A percentile compares a stretch with the other conserved stretches of the same genome.
Conservation (phyloP, 768 basidiomycete species). For the Boletus patriciae region DNA sequence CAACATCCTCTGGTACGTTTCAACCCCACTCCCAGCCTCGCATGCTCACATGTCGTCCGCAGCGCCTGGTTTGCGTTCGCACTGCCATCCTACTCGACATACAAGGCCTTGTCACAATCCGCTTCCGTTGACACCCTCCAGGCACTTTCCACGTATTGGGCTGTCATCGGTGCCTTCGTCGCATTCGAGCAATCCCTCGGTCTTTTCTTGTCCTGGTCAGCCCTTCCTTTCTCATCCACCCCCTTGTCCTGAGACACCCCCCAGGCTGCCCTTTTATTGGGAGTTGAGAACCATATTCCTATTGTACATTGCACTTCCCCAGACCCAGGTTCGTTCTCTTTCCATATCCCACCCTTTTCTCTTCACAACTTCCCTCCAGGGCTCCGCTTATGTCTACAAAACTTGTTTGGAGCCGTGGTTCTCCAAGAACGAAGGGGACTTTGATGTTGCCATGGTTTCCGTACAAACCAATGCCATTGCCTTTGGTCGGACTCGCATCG, state of each 20-base stretch:
- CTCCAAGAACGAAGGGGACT: conserved; percentile 52
- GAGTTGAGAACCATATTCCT: conserved; percentile 68
- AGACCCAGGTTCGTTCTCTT: conserved; percentile 53
- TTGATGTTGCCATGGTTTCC: conserved; percentile 58
- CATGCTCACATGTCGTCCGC: not conserved
- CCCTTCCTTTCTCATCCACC: not conserved
- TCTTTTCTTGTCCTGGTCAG: conserved; percentile 66
- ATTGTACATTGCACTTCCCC: conserved; percentile 66
- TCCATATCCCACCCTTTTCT: not conserved
- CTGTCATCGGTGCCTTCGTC: conserved; percentile 57
- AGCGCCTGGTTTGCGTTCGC: conserved; percentile 75
- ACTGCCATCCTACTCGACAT: conserved; percentile 62
- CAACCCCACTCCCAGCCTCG: not conserved
- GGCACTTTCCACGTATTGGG: conserved; percentile 63
- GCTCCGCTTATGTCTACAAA: conserved; percentile 64
- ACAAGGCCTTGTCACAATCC: conserved; percentile 60
- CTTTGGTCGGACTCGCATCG: conserved; percentile 56
- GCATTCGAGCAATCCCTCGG: conserved; percentile 64
- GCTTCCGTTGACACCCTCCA: conserved; percentile 55
- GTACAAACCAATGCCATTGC: conserved; percentile 52
- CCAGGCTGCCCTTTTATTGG: conserved; percentile 77
- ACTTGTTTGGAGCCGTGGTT: conserved; percentile 63
- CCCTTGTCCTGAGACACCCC: conserved; percentile 12
- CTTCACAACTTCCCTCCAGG: conserved; percentile 41
- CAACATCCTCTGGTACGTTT: conserved; percentile 46